These are phyloP conservation scores for Diaporthe batatas DNA, from an alignment of 2,329 filamentous ascomycete genomes.

Conservation along the genomic window DNA sequence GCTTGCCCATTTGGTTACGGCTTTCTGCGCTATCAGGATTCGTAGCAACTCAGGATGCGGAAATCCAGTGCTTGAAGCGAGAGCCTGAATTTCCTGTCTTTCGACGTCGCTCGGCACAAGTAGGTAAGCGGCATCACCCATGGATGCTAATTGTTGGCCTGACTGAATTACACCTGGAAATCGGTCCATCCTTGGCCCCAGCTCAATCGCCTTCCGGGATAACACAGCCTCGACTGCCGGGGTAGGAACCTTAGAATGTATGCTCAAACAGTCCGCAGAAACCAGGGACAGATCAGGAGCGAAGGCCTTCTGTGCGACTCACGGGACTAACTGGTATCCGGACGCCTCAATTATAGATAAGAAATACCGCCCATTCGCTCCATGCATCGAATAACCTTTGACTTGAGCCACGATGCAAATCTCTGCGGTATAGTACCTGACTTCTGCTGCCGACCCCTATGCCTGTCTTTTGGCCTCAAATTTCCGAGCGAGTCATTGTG, in stretches of 20 bases:
- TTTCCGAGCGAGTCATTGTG: slow-evolving; percentile 17
- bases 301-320: background rate
- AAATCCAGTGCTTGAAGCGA: background rate
- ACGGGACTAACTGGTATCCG: background rate
- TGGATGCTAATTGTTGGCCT: background rate
- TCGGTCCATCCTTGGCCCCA: background rate
- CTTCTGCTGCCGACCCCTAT: background rate
- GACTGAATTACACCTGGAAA: background rate
- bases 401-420: background rate
- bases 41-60: background rate
- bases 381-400: background rate
- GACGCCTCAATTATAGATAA: slow-evolving; percentile 1
- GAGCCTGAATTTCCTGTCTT: background rate
- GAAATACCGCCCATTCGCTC: background rate
- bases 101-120: background rate
- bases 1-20: no score
- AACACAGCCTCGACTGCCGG: background rate
- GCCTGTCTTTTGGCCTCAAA: background rate
- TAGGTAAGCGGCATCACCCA: background rate
- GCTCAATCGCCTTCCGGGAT: background rate
- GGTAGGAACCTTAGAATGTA: background rate
- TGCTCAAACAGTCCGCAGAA: background rate
- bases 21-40: no score
- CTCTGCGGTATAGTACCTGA: background rate
- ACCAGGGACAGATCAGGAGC: background rate